Evolutionary conservation across 495 filamentous ascomycete genomes (phyloP).

Genomic region (Penicillium paxilli): DNA sequence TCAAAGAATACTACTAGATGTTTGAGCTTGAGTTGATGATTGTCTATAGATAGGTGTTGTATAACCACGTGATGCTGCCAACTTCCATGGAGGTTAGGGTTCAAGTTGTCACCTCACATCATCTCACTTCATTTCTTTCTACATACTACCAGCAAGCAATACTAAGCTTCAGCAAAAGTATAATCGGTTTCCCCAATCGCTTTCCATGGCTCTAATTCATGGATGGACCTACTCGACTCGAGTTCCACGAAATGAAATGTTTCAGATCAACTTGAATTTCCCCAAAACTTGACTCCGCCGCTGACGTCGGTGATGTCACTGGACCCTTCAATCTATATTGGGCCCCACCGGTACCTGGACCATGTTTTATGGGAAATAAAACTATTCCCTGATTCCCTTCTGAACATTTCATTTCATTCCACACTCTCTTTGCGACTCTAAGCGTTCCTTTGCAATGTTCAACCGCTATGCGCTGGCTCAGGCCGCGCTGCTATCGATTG

Average conservation of each 20-base stretch:
- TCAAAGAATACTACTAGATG: too few species aligned
- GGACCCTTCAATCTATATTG: not conserved
- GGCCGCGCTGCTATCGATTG: slow-evolving; percentile 14
- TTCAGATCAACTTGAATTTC: not conserved
- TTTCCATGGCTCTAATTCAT: not conserved
- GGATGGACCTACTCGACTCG: not conserved
- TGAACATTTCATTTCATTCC: not conserved
- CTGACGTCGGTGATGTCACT: not conserved
- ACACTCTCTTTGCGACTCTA: not conserved
- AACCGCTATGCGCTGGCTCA: not conserved
- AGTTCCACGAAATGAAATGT: not conserved
- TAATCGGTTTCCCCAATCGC: not conserved
- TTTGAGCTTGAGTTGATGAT: too few species aligned
- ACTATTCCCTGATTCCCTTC: not conserved
- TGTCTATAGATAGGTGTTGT: too few species aligned
- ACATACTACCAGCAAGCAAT: too few species aligned
- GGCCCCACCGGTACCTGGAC: not conserved
- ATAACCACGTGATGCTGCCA: too few species aligned
- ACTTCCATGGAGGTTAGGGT: too few species aligned
- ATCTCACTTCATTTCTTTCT: too few species aligned
- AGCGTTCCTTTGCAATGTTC: not conserved
- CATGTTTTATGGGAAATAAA: not conserved
- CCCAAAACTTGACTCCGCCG: not conserved
- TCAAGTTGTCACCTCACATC: too few species aligned
- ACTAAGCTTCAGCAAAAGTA: too few species aligned